Conservation (phyloP, 1,284 basidiomycete genomes). For the Cryptococcus sp. region DNA sequence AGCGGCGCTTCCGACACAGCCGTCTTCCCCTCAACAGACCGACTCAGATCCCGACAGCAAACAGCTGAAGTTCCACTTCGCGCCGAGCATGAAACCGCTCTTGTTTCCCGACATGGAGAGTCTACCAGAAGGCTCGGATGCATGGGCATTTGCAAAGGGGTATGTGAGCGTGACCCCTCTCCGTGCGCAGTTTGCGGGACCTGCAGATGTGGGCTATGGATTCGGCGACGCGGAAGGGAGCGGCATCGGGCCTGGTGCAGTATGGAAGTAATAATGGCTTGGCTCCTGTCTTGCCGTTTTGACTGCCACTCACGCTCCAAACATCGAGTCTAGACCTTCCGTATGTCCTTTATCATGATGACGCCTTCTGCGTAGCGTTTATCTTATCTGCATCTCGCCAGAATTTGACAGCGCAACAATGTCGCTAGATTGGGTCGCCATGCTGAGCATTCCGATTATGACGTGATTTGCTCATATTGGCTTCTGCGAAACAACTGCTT, state of each 20-base stretch:
- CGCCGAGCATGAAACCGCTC: constrained; percentile 71
- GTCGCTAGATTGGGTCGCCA: too few species aligned
- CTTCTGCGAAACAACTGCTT: too few species aligned
- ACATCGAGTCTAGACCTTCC: too few species aligned
- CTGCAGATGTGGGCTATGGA: constrained; percentile 21
- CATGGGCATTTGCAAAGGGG: constrained; percentile 56
- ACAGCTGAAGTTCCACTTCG: constrained; percentile 71
- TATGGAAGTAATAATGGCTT: constrained; percentile 9
- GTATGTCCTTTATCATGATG: too few species aligned
- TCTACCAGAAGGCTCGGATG: constrained; percentile 75
- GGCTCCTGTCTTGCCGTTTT: too few species aligned
- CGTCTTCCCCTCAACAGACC: constrained; percentile 10
- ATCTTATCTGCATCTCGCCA: too few species aligned
- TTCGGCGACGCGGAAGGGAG: constrained; percentile 21
- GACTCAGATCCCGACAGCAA: neutral
- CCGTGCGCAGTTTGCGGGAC: constrained; percentile 35
- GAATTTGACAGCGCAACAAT: too few species aligned
- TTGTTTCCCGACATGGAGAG: constrained; percentile 63
- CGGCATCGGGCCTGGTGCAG: constrained; percentile 4
- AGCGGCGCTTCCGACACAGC: constrained; percentile 28
- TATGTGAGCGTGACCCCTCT: constrained; percentile 45
- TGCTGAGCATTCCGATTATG: too few species aligned
- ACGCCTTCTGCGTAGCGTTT: too few species aligned
- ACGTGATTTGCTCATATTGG: too few species aligned
- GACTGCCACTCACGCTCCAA: too few species aligned